These are phyloP conservation scores for Suillus americanus DNA, from an alignment of 768 basidiomycete species.

Conservation along the genomic window DNA sequence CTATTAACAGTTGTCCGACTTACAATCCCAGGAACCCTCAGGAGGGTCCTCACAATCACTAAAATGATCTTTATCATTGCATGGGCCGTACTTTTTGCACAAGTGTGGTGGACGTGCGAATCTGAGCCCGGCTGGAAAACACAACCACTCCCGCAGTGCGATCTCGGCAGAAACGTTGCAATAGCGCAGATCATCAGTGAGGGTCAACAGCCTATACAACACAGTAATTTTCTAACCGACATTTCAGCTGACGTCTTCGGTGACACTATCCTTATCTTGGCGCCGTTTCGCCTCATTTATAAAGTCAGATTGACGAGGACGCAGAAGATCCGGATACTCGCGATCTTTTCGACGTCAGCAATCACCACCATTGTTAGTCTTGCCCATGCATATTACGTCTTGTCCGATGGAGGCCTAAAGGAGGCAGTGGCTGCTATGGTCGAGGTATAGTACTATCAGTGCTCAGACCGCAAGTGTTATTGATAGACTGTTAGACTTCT, in stretches of 20 bases:
- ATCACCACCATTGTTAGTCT: constrained; percentile 44
- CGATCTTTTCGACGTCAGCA: constrained; percentile 55
- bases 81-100: not conserved
- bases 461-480: not conserved
- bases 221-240: not conserved
- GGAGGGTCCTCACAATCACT: not conserved
- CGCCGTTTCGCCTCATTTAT: constrained; percentile 46
- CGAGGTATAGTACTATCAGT: not conserved
- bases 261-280: constrained; percentile 45
- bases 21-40: not conserved
- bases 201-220: not conserved
- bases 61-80: not conserved
- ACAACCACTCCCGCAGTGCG: not conserved
- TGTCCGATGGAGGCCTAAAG: not conserved
- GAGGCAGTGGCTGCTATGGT: not conserved
- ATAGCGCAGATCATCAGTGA: not conserved
- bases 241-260: constrained; percentile 47
- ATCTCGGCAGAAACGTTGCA: not conserved
- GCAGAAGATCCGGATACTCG: constrained; percentile 37
- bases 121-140: not conserved
- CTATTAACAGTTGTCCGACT: not conserved
- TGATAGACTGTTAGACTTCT: not conserved
- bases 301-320: constrained; percentile 41
- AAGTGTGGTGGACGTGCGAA: not conserved
- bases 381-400: constrained; percentile 42